Percentiles rank a stretch among this genome's conserved stretches.
phyloP scores from a whole-genome alignment of 179 eudicot genomes.

The Beta corolliflora region DNA sequence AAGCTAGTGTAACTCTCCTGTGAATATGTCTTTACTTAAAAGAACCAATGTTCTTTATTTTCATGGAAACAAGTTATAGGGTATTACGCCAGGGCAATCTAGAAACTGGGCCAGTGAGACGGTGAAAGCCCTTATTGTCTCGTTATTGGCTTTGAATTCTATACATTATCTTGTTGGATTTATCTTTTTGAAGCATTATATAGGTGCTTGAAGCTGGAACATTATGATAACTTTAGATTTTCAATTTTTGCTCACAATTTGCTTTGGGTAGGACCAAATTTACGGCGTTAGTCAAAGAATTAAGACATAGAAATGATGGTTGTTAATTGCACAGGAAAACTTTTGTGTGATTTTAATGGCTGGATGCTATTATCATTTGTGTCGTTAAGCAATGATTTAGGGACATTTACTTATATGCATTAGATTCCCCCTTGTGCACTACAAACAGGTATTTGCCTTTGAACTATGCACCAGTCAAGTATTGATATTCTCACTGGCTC shows the following conservation, averaged over 20 bases:
- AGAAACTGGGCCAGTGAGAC: conserved; percentile 8
- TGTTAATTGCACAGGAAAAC: conserved; percentile 7
- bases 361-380: conserved; percentile 20
- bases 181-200: conserved; percentile 4
- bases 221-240: not conserved
- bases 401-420: conserved; percentile 1
- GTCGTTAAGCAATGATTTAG: conserved; percentile 29
- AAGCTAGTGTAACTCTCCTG: not conserved
- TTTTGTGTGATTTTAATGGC: conserved; percentile 19
- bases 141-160: conserved; percentile 16
- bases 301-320: conserved; percentile 20
- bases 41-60: not conserved
- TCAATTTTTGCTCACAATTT: conserved; percentile 19
- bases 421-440: conserved; percentile 9
- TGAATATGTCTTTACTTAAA: not conserved
- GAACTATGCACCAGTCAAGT: not conserved
- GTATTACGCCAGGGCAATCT: not conserved
- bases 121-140: conserved; percentile 2
- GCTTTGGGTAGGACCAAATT: conserved; percentile 27
- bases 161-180: conserved; percentile 2
- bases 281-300: conserved; percentile 19
- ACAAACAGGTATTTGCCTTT: not conserved
- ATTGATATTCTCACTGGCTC: not conserved
- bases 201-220: conserved; percentile 13
- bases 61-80: not conserved